Conservation (phyloP, 768 basidiomycete genomes). For the Fomitopsis serialis region DNA sequence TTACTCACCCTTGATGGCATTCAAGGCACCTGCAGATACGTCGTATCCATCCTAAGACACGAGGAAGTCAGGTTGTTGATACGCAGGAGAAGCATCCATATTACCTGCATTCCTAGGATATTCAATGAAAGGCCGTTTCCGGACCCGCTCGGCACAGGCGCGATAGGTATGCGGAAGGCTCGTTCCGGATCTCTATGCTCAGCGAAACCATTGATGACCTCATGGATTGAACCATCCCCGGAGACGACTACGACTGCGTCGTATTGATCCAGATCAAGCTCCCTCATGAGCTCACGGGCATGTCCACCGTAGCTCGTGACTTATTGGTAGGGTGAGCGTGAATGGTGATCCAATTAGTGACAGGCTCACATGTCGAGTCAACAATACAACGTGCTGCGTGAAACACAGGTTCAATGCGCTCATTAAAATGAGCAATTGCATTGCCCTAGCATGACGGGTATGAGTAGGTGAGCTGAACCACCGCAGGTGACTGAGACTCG, state of each 20-base stretch:
- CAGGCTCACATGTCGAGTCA: conserved; percentile 55
- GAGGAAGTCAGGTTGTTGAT: neutral
- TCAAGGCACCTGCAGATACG: conserved; percentile 66
- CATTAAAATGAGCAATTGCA: conserved; percentile 45
- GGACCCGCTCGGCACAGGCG: conserved; percentile 78
- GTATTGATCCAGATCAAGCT: conserved; percentile 45
- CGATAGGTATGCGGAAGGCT: conserved; percentile 66
- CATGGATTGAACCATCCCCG: conserved; percentile 82
- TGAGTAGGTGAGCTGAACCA: conserved; percentile 3
- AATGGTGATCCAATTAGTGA: neutral
- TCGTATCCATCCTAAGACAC: conserved; percentile 57
- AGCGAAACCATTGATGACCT: conserved; percentile 80
- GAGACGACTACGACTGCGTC: conserved; percentile 75
- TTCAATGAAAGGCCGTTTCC: conserved; percentile 77
- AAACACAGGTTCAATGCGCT: conserved; percentile 67
- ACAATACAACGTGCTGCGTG: conserved; percentile 57
- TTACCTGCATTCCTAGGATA: conserved; percentile 61
- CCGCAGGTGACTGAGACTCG: conserved; percentile 28
- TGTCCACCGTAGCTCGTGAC: conserved; percentile 63
- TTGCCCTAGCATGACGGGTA: conserved; percentile 48
- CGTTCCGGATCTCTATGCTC: conserved; percentile 51
- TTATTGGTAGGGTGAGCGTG: conserved; percentile 22
- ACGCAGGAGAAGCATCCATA: neutral
- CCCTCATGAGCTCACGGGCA: conserved; percentile 58
- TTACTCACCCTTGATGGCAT: conserved; percentile 70